Percentiles rank a stretch among this genome's conserved stretches.
These are phyloP conservation scores for Tylopilus cervinicoccineus DNA, from an alignment of 768 basidiomycete species.

Conservation along the genomic window DNA sequence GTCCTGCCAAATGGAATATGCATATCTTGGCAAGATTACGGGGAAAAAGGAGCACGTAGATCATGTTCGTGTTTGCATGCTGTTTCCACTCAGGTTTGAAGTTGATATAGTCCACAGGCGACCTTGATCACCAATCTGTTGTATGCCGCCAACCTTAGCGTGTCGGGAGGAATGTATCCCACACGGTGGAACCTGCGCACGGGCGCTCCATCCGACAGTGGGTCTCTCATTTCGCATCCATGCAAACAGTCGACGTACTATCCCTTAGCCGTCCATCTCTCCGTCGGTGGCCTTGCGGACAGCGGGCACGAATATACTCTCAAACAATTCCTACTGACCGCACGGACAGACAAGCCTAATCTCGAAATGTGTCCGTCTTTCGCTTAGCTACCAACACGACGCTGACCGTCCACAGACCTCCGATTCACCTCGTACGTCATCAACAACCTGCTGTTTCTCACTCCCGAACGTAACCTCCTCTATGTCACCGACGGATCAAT, in stretches of 20 bases:
- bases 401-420: constrained; percentile 41
- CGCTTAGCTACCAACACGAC: background rate
- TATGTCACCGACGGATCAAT: constrained; percentile 54
- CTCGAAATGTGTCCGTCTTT: constrained; percentile 61
- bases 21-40: constrained; percentile 76
- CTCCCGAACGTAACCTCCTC: constrained; percentile 30
- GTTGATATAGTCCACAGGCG: constrained; percentile 35
- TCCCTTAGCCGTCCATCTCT: constrained; percentile 34
- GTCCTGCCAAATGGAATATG: constrained; percentile 78
- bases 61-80: constrained; percentile 38
- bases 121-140: constrained; percentile 46
- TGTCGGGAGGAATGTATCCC: constrained; percentile 61
- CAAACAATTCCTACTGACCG: constrained; percentile 67
- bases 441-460: constrained; percentile 40
- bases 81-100: background rate
- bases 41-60: constrained; percentile 62
- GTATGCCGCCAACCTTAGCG: constrained; percentile 39
- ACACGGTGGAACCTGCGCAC: constrained; percentile 48
- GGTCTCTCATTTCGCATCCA: constrained; percentile 16
- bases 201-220: constrained; percentile 46
- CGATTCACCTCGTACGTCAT: constrained; percentile 58
- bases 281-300: constrained; percentile 63
- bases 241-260: background rate
- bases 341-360: constrained; percentile 53
- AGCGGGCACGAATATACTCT: constrained; percentile 76